phyloP scores from a whole-genome alignment of 2,329 filamentous ascomycete genomes.

The Alternaria tenuissima region DNA sequence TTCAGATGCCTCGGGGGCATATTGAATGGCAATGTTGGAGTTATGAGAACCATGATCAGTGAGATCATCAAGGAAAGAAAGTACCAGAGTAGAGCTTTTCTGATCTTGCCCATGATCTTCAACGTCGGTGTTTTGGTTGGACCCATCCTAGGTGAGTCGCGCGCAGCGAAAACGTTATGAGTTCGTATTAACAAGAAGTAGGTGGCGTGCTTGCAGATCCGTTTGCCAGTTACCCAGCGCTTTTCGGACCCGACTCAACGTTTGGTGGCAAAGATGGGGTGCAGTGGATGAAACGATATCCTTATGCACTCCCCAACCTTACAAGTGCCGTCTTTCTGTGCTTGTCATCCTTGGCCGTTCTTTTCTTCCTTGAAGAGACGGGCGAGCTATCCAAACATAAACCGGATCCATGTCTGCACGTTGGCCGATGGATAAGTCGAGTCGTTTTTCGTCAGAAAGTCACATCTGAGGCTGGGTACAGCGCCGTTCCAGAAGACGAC shows the following conservation, averaged over 20 bases:
- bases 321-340: slow-evolving; percentile 70
- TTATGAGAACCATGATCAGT: slow-evolving; percentile 77
- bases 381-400: slow-evolving; percentile 52
- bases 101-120: slow-evolving; percentile 72
- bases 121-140: slow-evolving; percentile 64
- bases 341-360: slow-evolving; percentile 62
- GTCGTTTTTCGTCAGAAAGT: slow-evolving; percentile 42
- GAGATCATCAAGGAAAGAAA: slow-evolving; percentile 77
- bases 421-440: slow-evolving; percentile 51
- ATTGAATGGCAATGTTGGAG: slow-evolving; percentile 76
- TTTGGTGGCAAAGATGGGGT: slow-evolving; percentile 67
- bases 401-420: slow-evolving; percentile 51
- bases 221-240: slow-evolving; percentile 64
- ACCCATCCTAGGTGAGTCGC: slow-evolving; percentile 45
- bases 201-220: slow-evolving; percentile 76
- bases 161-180: fast-evolving
- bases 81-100: slow-evolving; percentile 64
- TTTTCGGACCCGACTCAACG: slow-evolving; percentile 68
- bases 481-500: slow-evolving; percentile 39
- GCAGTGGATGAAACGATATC: slow-evolving; percentile 70
- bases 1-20: slow-evolving; percentile 73
- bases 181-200: slow-evolving; percentile 47
- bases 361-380: slow-evolving; percentile 72
- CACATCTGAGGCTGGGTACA: slow-evolving; percentile 40
- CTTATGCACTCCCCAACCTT: slow-evolving; percentile 74